Evolutionary conservation across 768 basidiomycete species (phyloP).

Genomic region (Russula sp.): DNA sequence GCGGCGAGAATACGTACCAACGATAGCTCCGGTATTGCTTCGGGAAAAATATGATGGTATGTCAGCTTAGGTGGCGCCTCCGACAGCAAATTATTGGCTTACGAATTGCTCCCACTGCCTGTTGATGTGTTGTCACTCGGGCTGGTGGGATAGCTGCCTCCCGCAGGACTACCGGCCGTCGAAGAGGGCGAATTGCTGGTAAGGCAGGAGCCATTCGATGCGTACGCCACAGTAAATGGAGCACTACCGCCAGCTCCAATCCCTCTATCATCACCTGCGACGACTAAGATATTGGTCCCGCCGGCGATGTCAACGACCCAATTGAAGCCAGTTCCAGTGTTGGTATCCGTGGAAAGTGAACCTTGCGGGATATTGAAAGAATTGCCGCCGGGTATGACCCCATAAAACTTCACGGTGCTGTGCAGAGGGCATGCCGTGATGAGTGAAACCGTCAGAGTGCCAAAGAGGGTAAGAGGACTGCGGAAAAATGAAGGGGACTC

Average conservation of each 20-base stretch:
- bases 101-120: conserved; percentile 25
- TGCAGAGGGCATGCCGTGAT: not conserved
- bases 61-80: not conserved
- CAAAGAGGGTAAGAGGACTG: not conserved
- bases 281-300: conserved; percentile 60
- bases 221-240: conserved; percentile 48
- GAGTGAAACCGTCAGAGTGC: conserved; percentile 1
- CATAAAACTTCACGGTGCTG: conserved; percentile 57
- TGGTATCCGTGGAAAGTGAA: conserved; percentile 35
- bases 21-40: conserved; percentile 17
- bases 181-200: conserved; percentile 62
- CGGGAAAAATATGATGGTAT: too few species aligned
- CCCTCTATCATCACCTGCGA: conserved; percentile 63
- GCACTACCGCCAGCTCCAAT: conserved; percentile 64
- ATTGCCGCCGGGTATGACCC: conserved; percentile 74
- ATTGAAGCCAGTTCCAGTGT: conserved; percentile 55
- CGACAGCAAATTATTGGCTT: not conserved
- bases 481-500: conserved; percentile 18
- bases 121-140: conserved; percentile 34
- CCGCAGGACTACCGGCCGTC: conserved; percentile 70
- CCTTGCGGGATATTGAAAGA: conserved; percentile 60
- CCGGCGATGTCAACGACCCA: conserved; percentile 63
- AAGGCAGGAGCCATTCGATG: conserved; percentile 51
- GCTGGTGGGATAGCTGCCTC: conserved; percentile 62
- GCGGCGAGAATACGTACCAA: conserved; percentile 9